Percentiles rank a stretch among this genome's conserved stretches.
Evolutionary conservation across 2,329 filamentous ascomycete genomes (phyloP).

Genomic region (Venturia oleaginea): DNA sequence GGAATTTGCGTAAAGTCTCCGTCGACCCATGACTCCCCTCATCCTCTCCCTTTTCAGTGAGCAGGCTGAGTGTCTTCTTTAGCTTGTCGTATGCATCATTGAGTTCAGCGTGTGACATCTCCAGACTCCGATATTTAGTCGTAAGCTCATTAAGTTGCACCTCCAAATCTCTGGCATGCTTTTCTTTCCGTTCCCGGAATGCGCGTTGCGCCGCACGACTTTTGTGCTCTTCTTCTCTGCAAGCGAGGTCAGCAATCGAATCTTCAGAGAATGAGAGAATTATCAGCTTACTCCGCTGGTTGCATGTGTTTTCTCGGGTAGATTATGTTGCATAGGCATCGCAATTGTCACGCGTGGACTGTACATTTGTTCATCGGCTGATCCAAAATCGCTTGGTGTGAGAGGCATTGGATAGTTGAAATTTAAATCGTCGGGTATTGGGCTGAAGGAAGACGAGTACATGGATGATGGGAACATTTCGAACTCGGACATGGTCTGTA

Average conservation of each 20-base stretch:
- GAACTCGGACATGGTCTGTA: constrained; percentile 12
- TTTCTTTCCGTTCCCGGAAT: constrained; percentile 55
- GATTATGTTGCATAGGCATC: constrained; percentile 1
- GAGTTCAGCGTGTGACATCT: constrained; percentile 41
- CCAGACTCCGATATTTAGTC: constrained; percentile 47
- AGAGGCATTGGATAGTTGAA: constrained; percentile 29
- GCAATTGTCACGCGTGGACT: constrained; percentile 21
- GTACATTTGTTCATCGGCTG: constrained; percentile 30
- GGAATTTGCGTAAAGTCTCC: constrained; percentile 29
- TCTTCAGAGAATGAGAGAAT: constrained; percentile 15
- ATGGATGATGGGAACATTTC: constrained; percentile 7
- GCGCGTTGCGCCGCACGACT: constrained; percentile 52
- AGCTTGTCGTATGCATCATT: constrained; percentile 32
- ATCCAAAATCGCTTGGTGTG: constrained; percentile 31
- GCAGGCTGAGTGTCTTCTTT: constrained; percentile 29
- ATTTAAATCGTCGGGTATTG: constrained; percentile 13
- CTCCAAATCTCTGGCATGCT: constrained; percentile 56
- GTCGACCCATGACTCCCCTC: constrained; percentile 24
- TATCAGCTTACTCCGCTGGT: constrained; percentile 13
- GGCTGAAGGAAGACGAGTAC: constrained; percentile 11
- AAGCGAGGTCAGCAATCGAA: constrained; percentile 16
- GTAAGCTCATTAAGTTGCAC: constrained; percentile 44
- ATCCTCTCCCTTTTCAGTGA: constrained; percentile 26
- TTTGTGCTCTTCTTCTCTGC: constrained; percentile 50
- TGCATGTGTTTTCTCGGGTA: constrained; percentile 26